Base-by-base conservation (phyloP, 75 land plant genomes). In the Sequoiadendron giganteum region DNA sequence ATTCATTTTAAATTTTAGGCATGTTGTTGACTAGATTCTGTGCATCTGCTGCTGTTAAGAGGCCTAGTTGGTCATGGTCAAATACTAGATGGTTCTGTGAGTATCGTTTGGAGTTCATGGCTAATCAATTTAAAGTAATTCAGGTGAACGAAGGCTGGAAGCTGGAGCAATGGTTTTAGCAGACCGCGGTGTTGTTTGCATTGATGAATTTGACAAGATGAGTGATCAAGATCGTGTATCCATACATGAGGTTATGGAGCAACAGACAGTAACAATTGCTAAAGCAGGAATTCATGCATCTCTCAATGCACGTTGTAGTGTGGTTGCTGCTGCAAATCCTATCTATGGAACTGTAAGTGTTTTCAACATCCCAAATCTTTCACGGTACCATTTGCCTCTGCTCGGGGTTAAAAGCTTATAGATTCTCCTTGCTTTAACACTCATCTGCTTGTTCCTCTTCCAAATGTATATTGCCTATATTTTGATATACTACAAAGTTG, bases 81-180 rank as follows among this genome's bases (percentile, higher is more conserved):
- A 75, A 52, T 1, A 65, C 19, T 16, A n/a, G 45, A 38, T 19
- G 34, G 25, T 39, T 54, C 34, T 9, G 43, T 38, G 38, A 19
- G 0, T 14, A 3, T 36, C 28, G 28, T 56, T 30, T 85, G 39
- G 7, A 34, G 81, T 85, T 38, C 49, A 28, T 45, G 48, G 25
- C 32, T 45, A 82, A 82, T 42, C 10, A 52, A 21, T 32, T 42
- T 45, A 19, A 78, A 82, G 1, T 30, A 42, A 21, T 88, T 80
- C 91, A 98, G 99, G 99, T 32, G 99, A 98, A 88, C 92, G 99
- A 89, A 93, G 99, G 86, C 90, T 98, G 38, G 99, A 98, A 94
- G 99, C 99, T 82, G 99, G 99, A 87, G 99, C 99, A 28, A 98
- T 98, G 99, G 99, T 98, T 58, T 95, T 98, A 88, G 99, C 99